Percentiles rank a stretch among this genome's conserved stretches.
phyloP scores from a whole-genome alignment of 352 stramenopile genomes.

The Pythium coloratum region DNA sequence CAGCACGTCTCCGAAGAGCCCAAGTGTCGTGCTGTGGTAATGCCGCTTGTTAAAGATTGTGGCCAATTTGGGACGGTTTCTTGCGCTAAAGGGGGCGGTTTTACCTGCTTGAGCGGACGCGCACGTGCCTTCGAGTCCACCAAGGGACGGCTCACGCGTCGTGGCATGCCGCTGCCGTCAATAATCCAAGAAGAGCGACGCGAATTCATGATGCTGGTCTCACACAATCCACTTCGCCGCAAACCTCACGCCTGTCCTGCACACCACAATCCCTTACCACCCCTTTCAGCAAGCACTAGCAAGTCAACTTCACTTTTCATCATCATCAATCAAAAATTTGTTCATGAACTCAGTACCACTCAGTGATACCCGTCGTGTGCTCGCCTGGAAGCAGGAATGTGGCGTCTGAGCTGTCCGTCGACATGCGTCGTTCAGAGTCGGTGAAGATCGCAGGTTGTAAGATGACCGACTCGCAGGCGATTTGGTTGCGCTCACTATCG shows the following conservation, averaged over 20 bases:
- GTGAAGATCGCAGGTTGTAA: constrained; percentile 20
- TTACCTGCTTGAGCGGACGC: constrained; percentile 4
- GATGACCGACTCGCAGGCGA: constrained; percentile 27
- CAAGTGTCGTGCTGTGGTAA: neutral
- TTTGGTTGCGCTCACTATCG: constrained; percentile 19
- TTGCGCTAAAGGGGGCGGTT: constrained; percentile 7
- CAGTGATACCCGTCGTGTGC: neutral
- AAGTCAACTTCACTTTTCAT: too few species aligned
- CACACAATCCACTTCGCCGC: too few species aligned
- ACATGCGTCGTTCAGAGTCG: constrained; percentile 12
- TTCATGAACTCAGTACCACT: constrained; percentile 15
- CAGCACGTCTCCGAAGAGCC: neutral
- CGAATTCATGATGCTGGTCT: neutral
- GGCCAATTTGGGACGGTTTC: constrained; percentile 14
- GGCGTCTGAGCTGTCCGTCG: constrained; percentile 23
- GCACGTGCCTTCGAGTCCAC: constrained; percentile 2
- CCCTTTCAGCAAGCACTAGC: too few species aligned
- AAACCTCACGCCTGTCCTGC: too few species aligned
- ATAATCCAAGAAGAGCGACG: neutral
- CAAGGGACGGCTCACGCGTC: neutral
- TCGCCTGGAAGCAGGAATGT: constrained; percentile 11
- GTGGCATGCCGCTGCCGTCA: neutral
- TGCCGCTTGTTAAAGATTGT: neutral
- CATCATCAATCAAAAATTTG: constrained; percentile 15
- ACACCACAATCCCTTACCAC: too few species aligned